These are phyloP conservation scores for Pelargonium fulgidum DNA, from an alignment of 441 rosid species.

Conservation along the genomic window DNA sequence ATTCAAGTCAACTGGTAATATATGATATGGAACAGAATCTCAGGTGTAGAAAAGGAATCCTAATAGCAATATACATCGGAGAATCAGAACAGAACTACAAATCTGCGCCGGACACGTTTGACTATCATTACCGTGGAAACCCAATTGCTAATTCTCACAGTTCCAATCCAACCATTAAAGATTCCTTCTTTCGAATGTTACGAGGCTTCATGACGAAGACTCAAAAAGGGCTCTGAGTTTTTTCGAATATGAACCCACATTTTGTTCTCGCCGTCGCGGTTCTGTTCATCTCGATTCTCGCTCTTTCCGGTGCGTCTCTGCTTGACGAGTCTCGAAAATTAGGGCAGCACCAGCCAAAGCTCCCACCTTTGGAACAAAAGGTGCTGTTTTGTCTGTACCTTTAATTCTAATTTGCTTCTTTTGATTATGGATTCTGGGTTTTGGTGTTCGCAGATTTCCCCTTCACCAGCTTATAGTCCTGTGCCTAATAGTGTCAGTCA, in stretches of 20 bases:
- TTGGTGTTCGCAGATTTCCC: slow-evolving; percentile 2
- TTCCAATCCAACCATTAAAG: too few species aligned
- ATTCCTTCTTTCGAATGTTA: too few species aligned
- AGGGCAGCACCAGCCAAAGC: not conserved
- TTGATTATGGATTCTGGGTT: not conserved
- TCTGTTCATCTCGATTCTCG: not conserved
- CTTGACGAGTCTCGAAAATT: not conserved
- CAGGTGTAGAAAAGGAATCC: too few species aligned
- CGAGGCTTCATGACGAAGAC: too few species aligned
- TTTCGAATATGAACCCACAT: not conserved
- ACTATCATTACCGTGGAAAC: too few species aligned
- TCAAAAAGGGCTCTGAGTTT: too few species aligned
- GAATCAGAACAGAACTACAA: too few species aligned
- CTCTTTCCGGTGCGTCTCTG: not conserved
- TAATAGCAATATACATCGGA: too few species aligned
- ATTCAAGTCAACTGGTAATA: too few species aligned
- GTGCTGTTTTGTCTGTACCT: not conserved
- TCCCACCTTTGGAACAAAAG: not conserved
- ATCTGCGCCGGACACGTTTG: too few species aligned
- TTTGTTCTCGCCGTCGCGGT: not conserved
- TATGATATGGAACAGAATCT: too few species aligned
- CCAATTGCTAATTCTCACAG: too few species aligned
- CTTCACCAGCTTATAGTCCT: not conserved
- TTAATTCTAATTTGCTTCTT: not conserved
- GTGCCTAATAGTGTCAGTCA: not conserved